Conservation (phyloP, 371 early-diverging fungal species). For the Dinochytrium kinnereticum region DNA sequence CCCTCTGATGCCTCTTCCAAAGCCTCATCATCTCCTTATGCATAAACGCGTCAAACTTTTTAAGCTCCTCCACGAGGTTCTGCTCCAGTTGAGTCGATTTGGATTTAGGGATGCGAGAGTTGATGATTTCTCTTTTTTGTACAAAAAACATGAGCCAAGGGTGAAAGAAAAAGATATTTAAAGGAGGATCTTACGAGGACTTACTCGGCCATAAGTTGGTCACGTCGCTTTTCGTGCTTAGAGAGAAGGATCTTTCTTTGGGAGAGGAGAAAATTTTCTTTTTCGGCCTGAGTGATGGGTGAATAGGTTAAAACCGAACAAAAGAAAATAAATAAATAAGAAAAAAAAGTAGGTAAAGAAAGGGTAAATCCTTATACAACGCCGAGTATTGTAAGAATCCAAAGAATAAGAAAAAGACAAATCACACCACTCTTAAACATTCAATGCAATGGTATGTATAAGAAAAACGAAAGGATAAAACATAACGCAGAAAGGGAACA, state of each 20-base stretch:
- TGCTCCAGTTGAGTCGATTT: neutral
- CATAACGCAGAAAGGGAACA: too few species aligned
- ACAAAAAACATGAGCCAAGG: too few species aligned
- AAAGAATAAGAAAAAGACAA: neutral
- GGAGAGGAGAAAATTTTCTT: constrained; percentile 2
- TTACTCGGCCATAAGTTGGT: constrained; percentile 24
- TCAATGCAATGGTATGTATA: too few species aligned
- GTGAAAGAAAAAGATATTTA: neutral
- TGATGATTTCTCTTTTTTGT: constrained; percentile 22
- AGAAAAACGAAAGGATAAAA: too few species aligned
- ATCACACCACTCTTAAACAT: too few species aligned
- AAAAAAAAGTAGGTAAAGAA: neutral
- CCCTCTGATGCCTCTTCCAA: constrained; percentile 24
- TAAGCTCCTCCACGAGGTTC: neutral
- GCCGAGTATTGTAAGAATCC: neutral
- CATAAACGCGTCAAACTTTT: constrained; percentile 15
- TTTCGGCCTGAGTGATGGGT: constrained; percentile 1
- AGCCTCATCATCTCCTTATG: constrained; percentile 21
- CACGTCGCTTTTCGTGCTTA: constrained; percentile 12
- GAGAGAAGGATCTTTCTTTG: constrained; percentile 17
- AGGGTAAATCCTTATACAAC: too few species aligned
- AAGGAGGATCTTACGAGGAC: neutral
- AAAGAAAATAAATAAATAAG: neutral
- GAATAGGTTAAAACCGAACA: neutral
- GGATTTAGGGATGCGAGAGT: neutral